Evolutionary conservation across 257 asterid species (phyloP).

Genomic region (Solanum paucissectum): DNA sequence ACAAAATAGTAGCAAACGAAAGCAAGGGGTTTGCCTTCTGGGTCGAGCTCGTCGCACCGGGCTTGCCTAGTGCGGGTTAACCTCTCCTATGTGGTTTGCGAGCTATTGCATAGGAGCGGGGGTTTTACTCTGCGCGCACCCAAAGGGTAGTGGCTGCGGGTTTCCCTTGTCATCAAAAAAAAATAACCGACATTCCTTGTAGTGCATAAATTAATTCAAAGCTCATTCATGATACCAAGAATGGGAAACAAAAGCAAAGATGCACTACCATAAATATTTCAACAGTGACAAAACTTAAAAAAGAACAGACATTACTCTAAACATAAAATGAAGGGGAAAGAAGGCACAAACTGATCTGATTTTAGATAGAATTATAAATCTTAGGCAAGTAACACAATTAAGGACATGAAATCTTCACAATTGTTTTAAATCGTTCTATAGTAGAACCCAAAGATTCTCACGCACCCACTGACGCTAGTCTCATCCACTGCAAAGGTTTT

Average conservation of each 20-base stretch:
- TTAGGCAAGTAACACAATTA: background rate
- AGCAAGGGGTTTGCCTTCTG: too few species aligned
- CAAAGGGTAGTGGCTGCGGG: too few species aligned
- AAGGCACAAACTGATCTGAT: background rate
- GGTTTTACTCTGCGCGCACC: too few species aligned
- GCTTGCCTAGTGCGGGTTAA: too few species aligned
- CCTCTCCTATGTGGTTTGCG: too few species aligned
- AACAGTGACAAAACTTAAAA: background rate
- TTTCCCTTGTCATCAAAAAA: too few species aligned
- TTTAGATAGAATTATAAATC: background rate
- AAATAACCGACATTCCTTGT: background rate
- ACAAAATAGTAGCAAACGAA: background rate
- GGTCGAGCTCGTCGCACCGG: too few species aligned
- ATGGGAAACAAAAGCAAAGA: background rate
- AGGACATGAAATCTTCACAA: background rate
- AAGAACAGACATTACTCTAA: background rate
- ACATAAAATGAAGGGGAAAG: background rate
- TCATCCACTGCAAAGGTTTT: slow-evolving; percentile 98
- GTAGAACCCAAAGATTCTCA: slow-evolving; percentile 3
- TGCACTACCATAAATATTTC: background rate
- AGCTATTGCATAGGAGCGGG: too few species aligned
- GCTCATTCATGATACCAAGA: background rate
- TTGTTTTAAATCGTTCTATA: background rate
- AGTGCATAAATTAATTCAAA: background rate
- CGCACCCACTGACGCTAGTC: slow-evolving; percentile 99